Conservation (phyloP, 257 asterid species). For the Scutellaria baicalensis region DNA sequence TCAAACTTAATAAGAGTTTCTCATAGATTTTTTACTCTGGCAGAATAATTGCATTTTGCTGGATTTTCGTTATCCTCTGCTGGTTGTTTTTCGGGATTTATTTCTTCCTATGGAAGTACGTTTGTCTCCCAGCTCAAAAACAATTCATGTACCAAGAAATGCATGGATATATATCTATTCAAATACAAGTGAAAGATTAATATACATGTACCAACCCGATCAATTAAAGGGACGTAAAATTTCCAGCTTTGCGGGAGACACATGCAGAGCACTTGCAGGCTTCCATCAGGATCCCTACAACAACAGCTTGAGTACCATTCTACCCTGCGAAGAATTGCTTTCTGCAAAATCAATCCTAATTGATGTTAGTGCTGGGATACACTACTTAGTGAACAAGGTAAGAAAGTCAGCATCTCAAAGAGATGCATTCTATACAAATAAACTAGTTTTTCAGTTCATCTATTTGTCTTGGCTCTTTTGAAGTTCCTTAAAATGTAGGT, state of each 20-base stretch:
- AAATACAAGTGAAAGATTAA: not conserved
- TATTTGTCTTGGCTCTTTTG: not conserved
- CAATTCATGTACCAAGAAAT: not conserved
- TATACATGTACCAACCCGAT: not conserved
- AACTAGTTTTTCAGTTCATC: not conserved
- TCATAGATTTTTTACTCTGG: slow-evolving; percentile 4
- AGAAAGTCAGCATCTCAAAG: not conserved
- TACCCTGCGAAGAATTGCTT: slow-evolving; percentile 69
- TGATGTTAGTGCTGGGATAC: slow-evolving; percentile 46
- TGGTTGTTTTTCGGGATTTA: slow-evolving; percentile 66
- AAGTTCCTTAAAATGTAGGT: not conserved
- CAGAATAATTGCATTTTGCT: slow-evolving; percentile 57
- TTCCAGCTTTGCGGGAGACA: slow-evolving; percentile 66
- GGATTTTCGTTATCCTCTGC: slow-evolving; percentile 51
- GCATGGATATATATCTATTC: not conserved
- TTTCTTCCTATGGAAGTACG: slow-evolving; percentile 59
- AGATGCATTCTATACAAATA: not conserved
- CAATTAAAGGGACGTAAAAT: not conserved
- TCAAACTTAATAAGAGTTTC: slow-evolving; percentile 8
- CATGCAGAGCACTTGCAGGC: slow-evolving; percentile 69
- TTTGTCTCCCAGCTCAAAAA: not conserved
- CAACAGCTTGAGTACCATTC: slow-evolving; percentile 78
- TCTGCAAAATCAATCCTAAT: slow-evolving; percentile 45
- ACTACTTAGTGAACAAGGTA: slow-evolving; percentile 58
- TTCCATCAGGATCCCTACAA: slow-evolving; percentile 69